These are phyloP conservation scores for Globisporangium iwayamae DNA, from an alignment of 352 stramenopile genomes.

Conservation along the genomic window DNA sequence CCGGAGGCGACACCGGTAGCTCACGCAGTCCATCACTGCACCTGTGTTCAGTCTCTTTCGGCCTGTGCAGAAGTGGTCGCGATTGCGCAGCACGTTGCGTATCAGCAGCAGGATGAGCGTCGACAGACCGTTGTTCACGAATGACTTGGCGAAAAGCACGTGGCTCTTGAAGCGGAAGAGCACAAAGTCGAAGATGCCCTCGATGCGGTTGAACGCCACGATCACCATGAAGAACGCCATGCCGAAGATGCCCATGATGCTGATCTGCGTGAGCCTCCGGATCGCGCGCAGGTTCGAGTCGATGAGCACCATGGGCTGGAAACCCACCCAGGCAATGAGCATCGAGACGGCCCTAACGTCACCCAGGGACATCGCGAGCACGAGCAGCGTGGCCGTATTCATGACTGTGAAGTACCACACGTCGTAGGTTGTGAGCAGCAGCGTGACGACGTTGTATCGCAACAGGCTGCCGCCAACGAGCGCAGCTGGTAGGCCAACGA, in stretches of 20 bases:
- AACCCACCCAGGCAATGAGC: slow-evolving; percentile 11
- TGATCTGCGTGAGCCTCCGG: slow-evolving; percentile 11
- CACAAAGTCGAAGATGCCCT: slow-evolving; percentile 13
- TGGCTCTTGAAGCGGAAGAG: slow-evolving; percentile 15
- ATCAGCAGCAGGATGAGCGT: slow-evolving; percentile 15
- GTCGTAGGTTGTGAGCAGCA: slow-evolving; percentile 19
- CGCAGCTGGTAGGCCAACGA: slow-evolving; percentile 1
- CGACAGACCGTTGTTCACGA: slow-evolving; percentile 16
- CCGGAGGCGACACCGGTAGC: slow-evolving; percentile 16
- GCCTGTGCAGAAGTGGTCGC: slow-evolving; percentile 1
- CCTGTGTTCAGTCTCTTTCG: neutral
- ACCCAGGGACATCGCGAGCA: slow-evolving; percentile 11
- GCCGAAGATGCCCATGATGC: neutral
- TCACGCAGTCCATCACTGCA: slow-evolving; percentile 19
- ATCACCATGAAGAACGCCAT: slow-evolving; percentile 8
- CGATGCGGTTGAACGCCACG: slow-evolving; percentile 3
- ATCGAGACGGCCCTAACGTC: slow-evolving; percentile 11
- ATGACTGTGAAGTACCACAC: slow-evolving; percentile 19
- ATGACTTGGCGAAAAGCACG: slow-evolving; percentile 4
- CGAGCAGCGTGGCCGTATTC: slow-evolving; percentile 6
- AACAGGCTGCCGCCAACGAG: slow-evolving; percentile 12
- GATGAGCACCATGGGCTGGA: slow-evolving; percentile 17
- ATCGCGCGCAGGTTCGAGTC: slow-evolving; percentile 16
- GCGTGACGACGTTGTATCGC: slow-evolving; percentile 15
- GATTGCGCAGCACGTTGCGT: slow-evolving; percentile 18